Base-by-base conservation (phyloP, 805 yeast genomes). In the Candida gorgasii region DNA sequence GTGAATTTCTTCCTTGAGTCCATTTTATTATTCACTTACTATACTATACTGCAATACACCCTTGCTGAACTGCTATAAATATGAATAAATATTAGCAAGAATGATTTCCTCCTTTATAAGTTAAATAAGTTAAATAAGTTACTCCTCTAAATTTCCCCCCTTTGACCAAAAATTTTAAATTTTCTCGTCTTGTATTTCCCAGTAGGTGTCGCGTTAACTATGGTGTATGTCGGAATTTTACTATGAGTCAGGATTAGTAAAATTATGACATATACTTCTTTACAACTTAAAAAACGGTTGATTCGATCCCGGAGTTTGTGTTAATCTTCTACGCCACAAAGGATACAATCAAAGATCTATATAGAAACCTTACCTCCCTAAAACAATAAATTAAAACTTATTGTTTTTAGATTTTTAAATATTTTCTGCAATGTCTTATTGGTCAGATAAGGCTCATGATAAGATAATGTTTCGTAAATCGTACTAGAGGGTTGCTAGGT, bases 1-100 rank as follows among this genome's bases (percentile, higher is more conserved):
- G 47, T 43, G 35, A 50, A 44, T 17, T 48, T 48, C 26, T 39
- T 49, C 33, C 33, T 42, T 17, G 34, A 16, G 13, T 42, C 18
- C 47, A 45, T 40, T 2, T 4, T 26, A 36, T 13, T 15, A n/a
- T n/a, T n/a, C n/a, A 14, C 24, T 19, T 15, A 11, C 8, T 5
- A 3, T n/a, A 19, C 27, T 19, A 30, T 30, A n/a, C n/a, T n/a
- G n/a, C n/a, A n/a, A n/a, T n/a, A n/a, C n/a, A n/a, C n/a, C n/a
- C n/a, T n/a, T n/a, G n/a, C n/a, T n/a, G n/a, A n/a, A 24, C 7
- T 7, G 5, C 4, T 11, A 24, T 24, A 24, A 24, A 24, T 24
- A 24, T 24, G 12, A 24, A 24, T 24, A 12, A 24, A 24, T 5
- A 11, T 20, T 24, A 24, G 5, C n/a, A 11, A 24, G 8, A 7